phyloP scores from a whole-genome alignment of 2,329 filamentous ascomycete genomes.

The Kalmusia sp. region DNA sequence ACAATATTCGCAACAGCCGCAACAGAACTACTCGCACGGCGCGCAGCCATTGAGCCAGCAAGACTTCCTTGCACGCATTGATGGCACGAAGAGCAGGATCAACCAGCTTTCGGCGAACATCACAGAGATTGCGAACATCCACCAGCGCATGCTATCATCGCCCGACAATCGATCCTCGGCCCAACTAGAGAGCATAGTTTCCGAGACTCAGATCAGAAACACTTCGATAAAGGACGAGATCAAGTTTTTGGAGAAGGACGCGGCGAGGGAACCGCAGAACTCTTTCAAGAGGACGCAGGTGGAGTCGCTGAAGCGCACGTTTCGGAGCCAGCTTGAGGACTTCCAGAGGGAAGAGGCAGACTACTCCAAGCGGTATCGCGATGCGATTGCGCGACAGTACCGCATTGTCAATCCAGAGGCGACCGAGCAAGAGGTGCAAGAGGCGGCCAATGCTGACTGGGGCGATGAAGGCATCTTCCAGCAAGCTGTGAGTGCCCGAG shows the following conservation, averaged over 20 bases:
- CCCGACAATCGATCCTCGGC: constrained; percentile 61
- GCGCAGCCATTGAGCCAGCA: constrained; percentile 63
- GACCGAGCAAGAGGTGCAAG: constrained; percentile 72
- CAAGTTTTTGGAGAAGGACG: constrained; percentile 76
- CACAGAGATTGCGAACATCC: constrained; percentile 70
- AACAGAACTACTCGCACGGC: constrained; percentile 62
- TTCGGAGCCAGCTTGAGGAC: constrained; percentile 73
- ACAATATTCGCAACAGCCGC: constrained; percentile 37
- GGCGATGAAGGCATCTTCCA: constrained; percentile 83
- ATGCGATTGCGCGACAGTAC: constrained; percentile 82
- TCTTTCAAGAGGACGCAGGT: constrained; percentile 74
- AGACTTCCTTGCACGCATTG: constrained; percentile 73
- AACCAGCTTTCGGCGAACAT: constrained; percentile 71
- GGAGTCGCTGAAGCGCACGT: constrained; percentile 72
- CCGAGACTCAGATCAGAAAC: constrained; percentile 75
- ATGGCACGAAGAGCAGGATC: constrained; percentile 72
- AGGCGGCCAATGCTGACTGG: constrained; percentile 75
- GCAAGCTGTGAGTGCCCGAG: constrained; percentile 69
- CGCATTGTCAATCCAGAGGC: constrained; percentile 83
- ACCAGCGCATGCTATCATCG: constrained; percentile 74
- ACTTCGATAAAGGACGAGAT: constrained; percentile 81
- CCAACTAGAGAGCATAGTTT: constrained; percentile 71
- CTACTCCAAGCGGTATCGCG: constrained; percentile 74
- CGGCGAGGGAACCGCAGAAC: constrained; percentile 68
- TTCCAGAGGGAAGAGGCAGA: constrained; percentile 75